Evolutionary conservation across 257 asterid genomes (phyloP), one percentile per base, ranked within the genome.

Genomic region (Cordia subcordata): DNA sequence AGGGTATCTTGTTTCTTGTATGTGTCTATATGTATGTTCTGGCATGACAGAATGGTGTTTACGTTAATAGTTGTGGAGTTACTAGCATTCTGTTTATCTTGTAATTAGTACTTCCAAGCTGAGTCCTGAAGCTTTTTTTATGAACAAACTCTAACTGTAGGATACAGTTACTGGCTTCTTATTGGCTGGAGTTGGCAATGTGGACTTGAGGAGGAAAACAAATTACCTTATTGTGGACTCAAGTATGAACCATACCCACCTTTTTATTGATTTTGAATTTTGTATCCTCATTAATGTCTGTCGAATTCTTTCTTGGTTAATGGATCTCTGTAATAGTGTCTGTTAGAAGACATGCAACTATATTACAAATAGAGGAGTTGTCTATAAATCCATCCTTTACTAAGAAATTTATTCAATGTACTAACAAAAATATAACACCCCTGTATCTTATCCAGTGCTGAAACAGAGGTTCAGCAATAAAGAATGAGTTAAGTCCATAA

Each of bases 141-240:
- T 77, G 57, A 18, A 53, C 49, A 22, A 53, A 44, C 50, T 62
- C 62, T 64, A 59, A 38, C 54, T 80, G 68, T 63, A 90, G 98
- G 96, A 90, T 72, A 90, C 98, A 0, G 77, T 90, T 59, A 85
- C 96, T 13, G 98, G 98, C 46, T 90, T 87, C 74, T 76, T 90
- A 74, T 83, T 90, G 58, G 98, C 98, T 66, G 98, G 96, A 77
- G 98, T 91, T 75, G 98, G 98, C 64, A 88, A 91, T 75, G 98
- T 91, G 64, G 98, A 90, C 77, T 64, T 83, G 77, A 87, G 98
- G 86, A 87, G 94, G 80, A 90, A 83, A 37, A 87, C 96, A 42
- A 90, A 90, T 68, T 90, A 90, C 78, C 94, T 90, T 69, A 78
- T 87, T 35, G 98, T 90, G 68, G 96, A 87, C 75, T 85, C 96